Evolutionary conservation across 257 asterid species (phyloP).

Genomic region (Cynanchum wilfordii): DNA sequence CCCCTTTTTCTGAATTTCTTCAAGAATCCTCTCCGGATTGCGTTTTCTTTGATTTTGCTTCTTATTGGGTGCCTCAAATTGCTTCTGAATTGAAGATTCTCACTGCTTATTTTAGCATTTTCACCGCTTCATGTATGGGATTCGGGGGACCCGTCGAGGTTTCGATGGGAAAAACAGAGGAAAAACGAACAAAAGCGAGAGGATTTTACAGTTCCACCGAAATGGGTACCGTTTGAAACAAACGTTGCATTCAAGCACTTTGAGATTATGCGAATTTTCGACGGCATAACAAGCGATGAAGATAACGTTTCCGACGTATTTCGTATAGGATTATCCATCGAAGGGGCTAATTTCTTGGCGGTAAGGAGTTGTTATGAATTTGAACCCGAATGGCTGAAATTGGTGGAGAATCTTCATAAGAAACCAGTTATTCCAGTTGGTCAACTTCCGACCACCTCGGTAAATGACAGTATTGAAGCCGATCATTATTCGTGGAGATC

Average conservation of each 20-base stretch:
- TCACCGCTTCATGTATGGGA: background rate
- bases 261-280: conserved; percentile 13
- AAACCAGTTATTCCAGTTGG: conserved; percentile 28
- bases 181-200: conserved; percentile 17
- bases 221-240: conserved; percentile 29
- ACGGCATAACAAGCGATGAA: background rate
- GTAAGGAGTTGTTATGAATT: conserved; percentile 26
- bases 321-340: background rate
- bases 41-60: conserved; percentile 26
- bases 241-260: background rate
- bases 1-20: conserved; percentile 16
- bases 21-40: conserved; percentile 24
- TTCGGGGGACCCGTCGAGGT: conserved; percentile 10
- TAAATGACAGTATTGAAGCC: background rate
- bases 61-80: conserved; percentile 27
- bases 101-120: conserved; percentile 5
- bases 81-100: conserved; percentile 10
- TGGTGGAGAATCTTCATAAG: conserved; percentile 15
- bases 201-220: conserved; percentile 21
- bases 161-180: conserved; percentile 3
- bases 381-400: conserved; percentile 28
- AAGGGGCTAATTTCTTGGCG: conserved; percentile 6
- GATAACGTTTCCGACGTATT: conserved; percentile 14
- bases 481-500: conserved; percentile 16
- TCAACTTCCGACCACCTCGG: conserved; percentile 18